Base-by-base conservation (phyloP, 2,329 filamentous ascomycete genomes). In the Fusarium bulbicola region DNA sequence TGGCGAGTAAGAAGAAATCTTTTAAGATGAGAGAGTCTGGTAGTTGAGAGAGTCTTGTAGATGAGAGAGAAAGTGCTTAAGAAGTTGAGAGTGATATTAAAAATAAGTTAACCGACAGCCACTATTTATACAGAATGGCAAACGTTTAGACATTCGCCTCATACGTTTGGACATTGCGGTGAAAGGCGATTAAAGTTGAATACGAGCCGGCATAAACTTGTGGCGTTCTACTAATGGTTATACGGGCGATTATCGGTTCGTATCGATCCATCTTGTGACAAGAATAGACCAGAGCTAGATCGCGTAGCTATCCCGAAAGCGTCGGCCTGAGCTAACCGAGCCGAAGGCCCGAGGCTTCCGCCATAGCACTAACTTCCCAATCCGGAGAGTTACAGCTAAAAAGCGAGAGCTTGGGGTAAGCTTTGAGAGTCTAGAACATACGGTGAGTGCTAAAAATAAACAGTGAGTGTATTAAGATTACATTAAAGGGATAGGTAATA, bases 1-100 rank as follows among this genome's bases (percentile, higher is more conserved):
- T 80, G 76, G 63, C n/a, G 59, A 52, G 59, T 34, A 6, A n/a
- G 21, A n/a, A 26, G n/a, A n/a, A n/a, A n/a, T n/a, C n/a, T n/a
- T n/a, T n/a, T n/a, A n/a, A n/a, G n/a, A n/a, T n/a, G n/a, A n/a
- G n/a, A n/a, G 15, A 50, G 47, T 50, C 21, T 50, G 20, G 47
- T 34, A 32, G 28, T n/a, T n/a, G n/a, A n/a, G 16, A 32, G 26
- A 21, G n/a, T 49, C 20, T 49, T 49, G 28, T n/a, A 32, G 28
- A 3, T 50, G 46, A 50, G 16, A 32, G 26, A 26, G 20, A 36
- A 26, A 21, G 2, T 21, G 39, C 1, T 36, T n/a, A n/a, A n/a
- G n/a, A n/a, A n/a, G n/a, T n/a, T 1, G 1, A 46, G 54, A 36
- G 2, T 36, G 9, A 47, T 28, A 13, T 1, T 24, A 4, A 26